A percentile compares a stretch with the other conserved stretches of the same genome.
phyloP scores from a whole-genome alignment of 2,329 filamentous ascomycete species.

The Leptographium procerum region DNA sequence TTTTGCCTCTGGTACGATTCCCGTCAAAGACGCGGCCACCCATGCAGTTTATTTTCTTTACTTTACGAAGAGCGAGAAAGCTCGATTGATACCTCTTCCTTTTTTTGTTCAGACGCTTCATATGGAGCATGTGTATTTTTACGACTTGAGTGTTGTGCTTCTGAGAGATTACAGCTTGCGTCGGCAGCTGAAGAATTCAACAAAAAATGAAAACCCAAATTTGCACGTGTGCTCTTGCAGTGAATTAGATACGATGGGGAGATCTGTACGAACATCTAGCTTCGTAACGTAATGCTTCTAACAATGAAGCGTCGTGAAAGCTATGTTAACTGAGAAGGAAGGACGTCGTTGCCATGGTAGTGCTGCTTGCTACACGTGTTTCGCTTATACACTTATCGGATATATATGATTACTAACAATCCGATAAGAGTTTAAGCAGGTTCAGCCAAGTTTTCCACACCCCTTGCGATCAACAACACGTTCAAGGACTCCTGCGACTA shows the following conservation, averaged over 20 bases:
- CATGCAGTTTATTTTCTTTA: neutral
- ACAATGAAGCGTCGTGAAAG: neutral
- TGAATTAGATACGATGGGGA: no score
- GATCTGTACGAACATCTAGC: no score
- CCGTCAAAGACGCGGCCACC: neutral
- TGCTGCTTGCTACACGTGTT: neutral
- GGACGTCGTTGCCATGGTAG: neutral
- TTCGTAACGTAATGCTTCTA: no score
- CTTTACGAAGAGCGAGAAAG: neutral
- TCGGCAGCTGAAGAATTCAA: neutral
- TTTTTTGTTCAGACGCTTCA: neutral
- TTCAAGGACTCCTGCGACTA: neutral
- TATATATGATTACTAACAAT: neutral
- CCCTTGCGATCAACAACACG: neutral
- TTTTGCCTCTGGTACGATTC: neutral
- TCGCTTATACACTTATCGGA: neutral
- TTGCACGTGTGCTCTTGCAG: neutral
- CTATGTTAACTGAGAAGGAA: neutral
- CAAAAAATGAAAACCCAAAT: neutral
- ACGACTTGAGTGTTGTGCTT: neutral
- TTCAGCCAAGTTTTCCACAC: neutral
- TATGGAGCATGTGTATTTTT: neutral
- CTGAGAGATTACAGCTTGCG: neutral
- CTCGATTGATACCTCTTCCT: constrained; percentile 1
- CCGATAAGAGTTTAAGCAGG: neutral